Base-by-base conservation (phyloP, 2,329 filamentous ascomycete species). In the Thermothelomyces thermophilus region DNA sequence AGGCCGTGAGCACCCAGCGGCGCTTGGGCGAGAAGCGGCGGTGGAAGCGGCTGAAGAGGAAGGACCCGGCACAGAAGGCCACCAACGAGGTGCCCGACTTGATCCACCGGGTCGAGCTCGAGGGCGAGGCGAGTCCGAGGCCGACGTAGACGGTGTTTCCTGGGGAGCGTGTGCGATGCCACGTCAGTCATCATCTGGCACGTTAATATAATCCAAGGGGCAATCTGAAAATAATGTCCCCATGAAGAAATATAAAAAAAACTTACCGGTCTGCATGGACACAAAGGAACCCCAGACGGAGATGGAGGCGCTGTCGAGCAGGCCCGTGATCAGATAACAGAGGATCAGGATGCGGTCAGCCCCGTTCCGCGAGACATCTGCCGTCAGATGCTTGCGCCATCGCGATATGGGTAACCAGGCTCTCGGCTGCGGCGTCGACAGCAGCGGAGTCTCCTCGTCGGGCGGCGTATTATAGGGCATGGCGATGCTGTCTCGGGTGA, bases 281-380 rank as follows among this genome's bases (percentile, higher is more conserved):
- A 89, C 86, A 59, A 91, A 91, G 2, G 83, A 83, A 11, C 86
- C 84, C 83, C 85, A 90, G 36, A 85, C 84, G 50, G 82, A 84
- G 41, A 87, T 84, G 2, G 85, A 82, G 2, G 84, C 82, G 66
- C 84, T 87, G 67, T 91, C 87, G 7, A 89, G 75, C 10, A 91
- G 71, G 3, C 87, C 87, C 0, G 87, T 90, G 62, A 90, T 84
- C 56, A 87, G 69, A 64, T 90, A 90, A 67, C 84, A 88, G 24
- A 80, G 69, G 3, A 91, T 70, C 34, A 91, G 73, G 17, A 88
- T 70, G 1, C 86, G 55, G 61, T 91, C 86, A 13, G 82, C 79
- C 74, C 81, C 77, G 39, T 77, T 72, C 24, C 81, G 79, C 52
- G 71, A 73, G 48, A 88, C 70, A 48, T 84, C 72, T 10, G 58